Evolutionary conservation across 345 rosid genomes (phyloP).

Genomic region (Ailanthus altissimus): DNA sequence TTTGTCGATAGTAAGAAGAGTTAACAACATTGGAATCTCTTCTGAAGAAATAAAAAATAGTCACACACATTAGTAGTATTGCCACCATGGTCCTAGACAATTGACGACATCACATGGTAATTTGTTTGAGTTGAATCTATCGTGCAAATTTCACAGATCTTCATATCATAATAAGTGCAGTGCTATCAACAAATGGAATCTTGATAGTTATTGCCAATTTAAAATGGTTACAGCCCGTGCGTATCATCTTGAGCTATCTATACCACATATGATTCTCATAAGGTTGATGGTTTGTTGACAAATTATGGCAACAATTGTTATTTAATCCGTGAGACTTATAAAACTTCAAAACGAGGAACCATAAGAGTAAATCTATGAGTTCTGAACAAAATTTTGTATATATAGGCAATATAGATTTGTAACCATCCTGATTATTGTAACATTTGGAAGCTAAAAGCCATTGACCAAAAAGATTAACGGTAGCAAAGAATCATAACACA

Average conservation of each 20-base stretch:
- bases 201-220: background rate
- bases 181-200: background rate
- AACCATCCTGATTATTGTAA: too few relatives aligned
- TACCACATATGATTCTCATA: background rate
- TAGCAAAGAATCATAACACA: background rate
- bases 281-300: background rate
- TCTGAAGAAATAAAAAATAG: background rate
- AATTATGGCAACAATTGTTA: background rate
- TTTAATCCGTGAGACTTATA: background rate
- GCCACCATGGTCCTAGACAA: background rate
- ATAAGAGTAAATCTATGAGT: background rate
- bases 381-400: background rate
- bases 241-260: background rate
- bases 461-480: background rate
- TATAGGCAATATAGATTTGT: too few relatives aligned
- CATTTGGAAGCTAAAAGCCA: background rate
- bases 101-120: background rate
- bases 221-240: background rate
- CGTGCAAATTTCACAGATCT: background rate
- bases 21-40: background rate
- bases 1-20: background rate
- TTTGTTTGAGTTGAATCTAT: background rate
- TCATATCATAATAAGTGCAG: background rate
- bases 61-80: background rate
- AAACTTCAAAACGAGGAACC: background rate